Percentiles rank a stretch among this genome's conserved stretches.
Evolutionary conservation across 2,329 filamentous ascomycete genomes (phyloP).

Genomic region (Celoporthe dispersa): DNA sequence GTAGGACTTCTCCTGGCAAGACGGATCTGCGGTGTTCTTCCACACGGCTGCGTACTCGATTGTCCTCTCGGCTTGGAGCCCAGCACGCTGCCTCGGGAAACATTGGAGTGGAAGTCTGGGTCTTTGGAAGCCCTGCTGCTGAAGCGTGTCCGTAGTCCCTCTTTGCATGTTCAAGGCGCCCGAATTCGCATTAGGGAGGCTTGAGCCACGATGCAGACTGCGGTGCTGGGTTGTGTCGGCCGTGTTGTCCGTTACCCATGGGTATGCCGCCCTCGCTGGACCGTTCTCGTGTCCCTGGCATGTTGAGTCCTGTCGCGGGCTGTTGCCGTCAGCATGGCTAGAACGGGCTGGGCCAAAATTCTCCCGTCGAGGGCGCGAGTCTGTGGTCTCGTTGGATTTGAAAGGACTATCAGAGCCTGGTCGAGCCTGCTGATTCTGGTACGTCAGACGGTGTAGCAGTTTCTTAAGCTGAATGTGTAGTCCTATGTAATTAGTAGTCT

Average conservation of each 20-base stretch:
- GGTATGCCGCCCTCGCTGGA: background rate
- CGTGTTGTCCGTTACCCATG: background rate
- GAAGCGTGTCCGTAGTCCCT: background rate
- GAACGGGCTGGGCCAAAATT: background rate
- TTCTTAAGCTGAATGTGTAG: background rate
- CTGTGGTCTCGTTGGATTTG: background rate
- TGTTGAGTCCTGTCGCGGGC: background rate
- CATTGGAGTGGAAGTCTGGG: background rate
- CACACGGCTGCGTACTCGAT: background rate
- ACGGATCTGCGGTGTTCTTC: too few species aligned
- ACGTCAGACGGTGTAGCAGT: background rate
- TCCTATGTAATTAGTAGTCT: background rate
- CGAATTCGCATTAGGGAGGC: background rate
- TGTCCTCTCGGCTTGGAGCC: background rate
- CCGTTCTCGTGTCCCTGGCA: background rate
- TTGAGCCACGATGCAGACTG: background rate
- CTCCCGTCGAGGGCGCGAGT: background rate
- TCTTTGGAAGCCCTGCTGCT: too few species aligned
- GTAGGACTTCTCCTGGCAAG: conserved; percentile 2
- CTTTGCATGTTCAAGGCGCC: background rate
- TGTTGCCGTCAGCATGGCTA: background rate
- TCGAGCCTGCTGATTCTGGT: background rate
- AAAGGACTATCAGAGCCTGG: too few species aligned
- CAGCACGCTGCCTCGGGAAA: too few species aligned
- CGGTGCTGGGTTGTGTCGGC: background rate